A percentile compares a stretch with the other conserved stretches of the same genome.
Conservation (phyloP, 108 stramenopile genomes). For the Chaetoceros tenuissimus region DNA sequence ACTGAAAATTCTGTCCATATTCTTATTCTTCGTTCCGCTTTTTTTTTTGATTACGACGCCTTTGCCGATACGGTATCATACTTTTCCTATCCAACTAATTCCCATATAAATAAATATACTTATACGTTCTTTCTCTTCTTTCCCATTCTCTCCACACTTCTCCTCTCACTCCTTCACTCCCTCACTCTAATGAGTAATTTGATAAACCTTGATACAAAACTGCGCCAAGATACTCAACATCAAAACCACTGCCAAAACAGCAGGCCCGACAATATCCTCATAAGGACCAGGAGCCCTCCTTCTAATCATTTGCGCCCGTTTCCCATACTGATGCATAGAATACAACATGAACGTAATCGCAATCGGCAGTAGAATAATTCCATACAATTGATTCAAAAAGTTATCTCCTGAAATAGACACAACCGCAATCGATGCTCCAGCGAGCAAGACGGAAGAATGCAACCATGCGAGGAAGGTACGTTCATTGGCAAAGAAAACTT, state of each 20-base stretch:
- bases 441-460: conserved; percentile 72
- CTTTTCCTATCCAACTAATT: no score
- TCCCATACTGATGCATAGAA: conserved; percentile 79
- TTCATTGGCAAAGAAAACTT: conserved; percentile 93
- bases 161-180: no score
- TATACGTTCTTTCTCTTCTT: no score
- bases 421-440: conserved; percentile 79
- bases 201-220: conserved; percentile 71
- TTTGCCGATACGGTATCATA: no score
- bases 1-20: no score
- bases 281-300: conserved; percentile 83
- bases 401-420: conserved; percentile 41
- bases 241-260: conserved; percentile 71
- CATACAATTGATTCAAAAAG: conserved; percentile 51
- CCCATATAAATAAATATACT: no score
- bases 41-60: no score
- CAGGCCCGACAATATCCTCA: conserved; percentile 77
- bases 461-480: conserved; percentile 96
- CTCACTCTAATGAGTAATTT: neutral
- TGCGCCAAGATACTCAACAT: conserved; percentile 72
- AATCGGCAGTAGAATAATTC: conserved; percentile 76
- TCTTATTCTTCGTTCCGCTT: no score
- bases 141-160: no score
- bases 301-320: conserved; percentile 77
- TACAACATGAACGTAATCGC: conserved; percentile 80